Base-by-base conservation (phyloP, 2,329 filamentous ascomycete genomes). In the Raffaelea deltoideospora region DNA sequence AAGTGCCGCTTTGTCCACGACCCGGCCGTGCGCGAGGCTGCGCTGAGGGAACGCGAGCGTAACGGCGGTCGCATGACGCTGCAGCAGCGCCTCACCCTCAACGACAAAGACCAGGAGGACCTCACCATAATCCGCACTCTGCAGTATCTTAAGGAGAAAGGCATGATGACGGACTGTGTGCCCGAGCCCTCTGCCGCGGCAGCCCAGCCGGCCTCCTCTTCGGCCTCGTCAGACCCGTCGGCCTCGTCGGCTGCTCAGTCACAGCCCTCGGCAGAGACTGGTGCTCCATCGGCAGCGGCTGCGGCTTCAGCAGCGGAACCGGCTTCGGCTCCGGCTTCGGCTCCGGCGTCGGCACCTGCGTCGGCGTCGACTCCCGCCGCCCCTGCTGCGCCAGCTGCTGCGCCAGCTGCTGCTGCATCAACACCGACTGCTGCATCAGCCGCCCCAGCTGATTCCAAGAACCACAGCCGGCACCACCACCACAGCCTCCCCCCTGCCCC, bases 1-100 rank as follows among this genome's bases (percentile, higher is more conserved):
- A 79, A 79, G 72, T 79, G 75, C 62, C 75, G 75, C 58, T 79
- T 79, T 57, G 72, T 77, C 44, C 75, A 79, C 53, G 75, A 79
- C 51, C 65, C 67, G 15, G 67, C 69, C 43, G 68, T 76, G 40
- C 65, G 75, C 46, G 71, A 75, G 48, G 70, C 70, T 45, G 74
- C 74, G 39, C 61, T 79, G 34, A 68, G 65, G 48, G 74, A 78
- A 51, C 68, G 73, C 41, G 72, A 75, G 47, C 63, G 65, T 48
- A 79, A 79, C 47, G 72, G 75, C 41, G 75, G 75, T 33, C 69
- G 70, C 35, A 67, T 78, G 56, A 79, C 75, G 5, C 65, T 79
- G 37, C 69, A 74, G 53, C 75, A 79, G 52, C 72, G 75, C 30
- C 56, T 79, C 37, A 65, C 72, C 40, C 59, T 78, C 37, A 79